Evolutionary conservation across 495 filamentous ascomycete species (phyloP).

Genomic region (Aspergillus olivimuriae): DNA sequence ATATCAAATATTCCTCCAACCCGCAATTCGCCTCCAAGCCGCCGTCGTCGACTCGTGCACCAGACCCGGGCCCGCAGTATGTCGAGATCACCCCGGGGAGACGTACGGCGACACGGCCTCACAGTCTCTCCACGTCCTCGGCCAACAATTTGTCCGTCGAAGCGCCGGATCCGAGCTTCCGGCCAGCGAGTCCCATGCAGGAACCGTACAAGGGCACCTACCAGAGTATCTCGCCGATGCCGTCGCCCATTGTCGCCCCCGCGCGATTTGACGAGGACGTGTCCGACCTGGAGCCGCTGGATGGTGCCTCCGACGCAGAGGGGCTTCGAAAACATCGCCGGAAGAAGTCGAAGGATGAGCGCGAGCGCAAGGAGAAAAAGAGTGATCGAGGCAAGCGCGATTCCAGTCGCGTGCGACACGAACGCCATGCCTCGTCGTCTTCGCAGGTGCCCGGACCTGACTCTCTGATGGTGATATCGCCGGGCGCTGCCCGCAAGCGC

Average conservation of each 20-base stretch:
- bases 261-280: conserved; percentile 41
- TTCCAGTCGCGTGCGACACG: conserved; percentile 21
- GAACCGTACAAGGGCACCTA: conserved; percentile 94
- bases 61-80: conserved; percentile 30
- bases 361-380: conserved; percentile 21
- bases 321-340: conserved; percentile 24
- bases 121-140: conserved; percentile 37
- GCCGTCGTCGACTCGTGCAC: conserved; percentile 4
- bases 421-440: conserved; percentile 19
- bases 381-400: conserved; percentile 25
- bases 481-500: conserved; percentile 32
- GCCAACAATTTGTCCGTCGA: conserved; percentile 30
- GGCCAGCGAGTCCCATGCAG: conserved; percentile 75
- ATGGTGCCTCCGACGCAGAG: conserved; percentile 30
- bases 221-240: conserved; percentile 93
- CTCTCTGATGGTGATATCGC: conserved; percentile 24
- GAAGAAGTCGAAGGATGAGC: conserved; percentile 24
- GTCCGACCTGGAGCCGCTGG: conserved; percentile 43
- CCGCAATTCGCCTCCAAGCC: conserved; percentile 16
- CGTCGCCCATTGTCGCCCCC: conserved; percentile 58
- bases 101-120: conserved; percentile 23
- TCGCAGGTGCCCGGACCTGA: conserved; percentile 9
- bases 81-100: conserved; percentile 37
- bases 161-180: conserved; percentile 28
- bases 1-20: conserved; percentile 10